Evolutionary conservation across 2,329 filamentous ascomycete genomes (phyloP), one percentile per base, ranked within the genome.

Genomic region (Exophiala dermatitidis): DNA sequence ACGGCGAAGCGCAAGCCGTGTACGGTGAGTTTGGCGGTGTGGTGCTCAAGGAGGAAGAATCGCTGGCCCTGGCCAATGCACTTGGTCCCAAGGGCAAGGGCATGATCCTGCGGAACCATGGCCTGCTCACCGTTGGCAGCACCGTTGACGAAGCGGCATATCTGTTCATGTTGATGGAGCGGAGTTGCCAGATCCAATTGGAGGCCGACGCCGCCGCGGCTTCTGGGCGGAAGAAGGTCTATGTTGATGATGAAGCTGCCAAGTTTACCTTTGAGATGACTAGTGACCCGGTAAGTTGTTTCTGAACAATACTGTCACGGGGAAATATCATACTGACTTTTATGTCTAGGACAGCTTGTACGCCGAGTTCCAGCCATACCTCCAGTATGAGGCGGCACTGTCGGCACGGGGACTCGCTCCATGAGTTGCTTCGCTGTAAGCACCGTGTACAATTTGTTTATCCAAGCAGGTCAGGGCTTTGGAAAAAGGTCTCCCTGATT

Each of bases 111-210:
- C 74, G 83, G 59, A 89, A 88, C 65, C 85, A 89, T 68, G 86
- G 86, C 0, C 70, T 90, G 34, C 68, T 89, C 47, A 86, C 83
- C 0, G 84, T 87, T 0, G 86, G 86, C 3, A 63, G 68, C 4
- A 89, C 85, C 0, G 85, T 89, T 1, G 85, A 89, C 64, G 85
- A 89, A 68, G 85, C 85, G 1, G 82, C 81, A 0, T 89, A 83
- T 66, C 67, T 88, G 48, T 85, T 87, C 64, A 81, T 80, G 0
- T 69, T 85, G 42, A 74, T 88, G 66, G 85, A 89, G 67, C 75
- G 83, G 46, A 81, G 78, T 44, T 88, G 85, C 65, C 76, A 81
- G 52, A 77, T 86, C 32, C 85, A 89, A 70, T 71, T 88, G 48
- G 71, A 77, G 60, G 80, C 82, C 36, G 85, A 89, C 69, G 83